These are phyloP conservation scores for Diospyros kaki DNA, from an alignment of 148 eudicot species.

Conservation along the genomic window DNA sequence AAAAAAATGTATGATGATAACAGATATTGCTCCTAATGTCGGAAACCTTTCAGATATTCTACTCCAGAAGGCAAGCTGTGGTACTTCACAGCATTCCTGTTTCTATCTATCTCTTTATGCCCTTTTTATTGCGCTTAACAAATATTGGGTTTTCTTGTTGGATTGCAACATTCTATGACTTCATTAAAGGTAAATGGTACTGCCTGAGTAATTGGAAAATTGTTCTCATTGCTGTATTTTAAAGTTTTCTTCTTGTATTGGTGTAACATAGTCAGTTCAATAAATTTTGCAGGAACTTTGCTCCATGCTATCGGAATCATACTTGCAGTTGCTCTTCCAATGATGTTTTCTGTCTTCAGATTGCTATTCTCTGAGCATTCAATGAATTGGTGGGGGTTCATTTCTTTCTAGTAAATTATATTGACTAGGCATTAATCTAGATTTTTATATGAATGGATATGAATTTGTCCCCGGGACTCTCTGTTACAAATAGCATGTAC, in stretches of 20 bases:
- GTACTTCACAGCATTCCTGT: constrained; percentile 73
- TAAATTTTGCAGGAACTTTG: constrained; percentile 55
- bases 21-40: neutral
- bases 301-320: constrained; percentile 54
- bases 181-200: constrained; percentile 61
- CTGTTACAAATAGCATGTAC: neutral
- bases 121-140: constrained; percentile 42
- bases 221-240: neutral
- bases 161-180: constrained; percentile 41
- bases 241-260: neutral
- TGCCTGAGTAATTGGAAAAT: constrained; percentile 4
- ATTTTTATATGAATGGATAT: neutral
- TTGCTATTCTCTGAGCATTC: constrained; percentile 58
- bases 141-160: constrained; percentile 37
- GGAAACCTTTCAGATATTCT: constrained; percentile 51
- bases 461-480: constrained; percentile 1
- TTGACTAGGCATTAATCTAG: no score
- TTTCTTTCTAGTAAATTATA: neutral
- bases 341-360: constrained; percentile 56
- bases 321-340: constrained; percentile 61
- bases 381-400: constrained; percentile 76
- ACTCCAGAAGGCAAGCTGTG: constrained; percentile 59
- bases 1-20: neutral
- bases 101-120: constrained; percentile 55
- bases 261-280: neutral